A percentile compares a stretch with the other conserved stretches of the same genome.
These are phyloP conservation scores for Seminavis robusta DNA, from an alignment of 108 stramenopile genomes.

Conservation along the genomic window DNA sequence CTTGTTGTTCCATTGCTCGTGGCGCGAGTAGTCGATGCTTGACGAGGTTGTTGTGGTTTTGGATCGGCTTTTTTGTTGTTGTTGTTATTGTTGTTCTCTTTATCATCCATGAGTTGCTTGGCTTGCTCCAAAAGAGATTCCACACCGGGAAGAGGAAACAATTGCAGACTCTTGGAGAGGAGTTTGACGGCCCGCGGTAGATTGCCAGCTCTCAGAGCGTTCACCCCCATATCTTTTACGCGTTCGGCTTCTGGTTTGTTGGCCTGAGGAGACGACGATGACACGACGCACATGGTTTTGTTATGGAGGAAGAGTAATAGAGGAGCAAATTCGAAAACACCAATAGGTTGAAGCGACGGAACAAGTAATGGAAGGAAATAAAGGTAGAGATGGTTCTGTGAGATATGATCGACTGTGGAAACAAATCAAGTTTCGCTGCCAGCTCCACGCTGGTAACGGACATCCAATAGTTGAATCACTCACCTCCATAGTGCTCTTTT, in stretches of 20 bases:
- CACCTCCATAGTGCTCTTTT: no score
- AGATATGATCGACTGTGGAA: no score
- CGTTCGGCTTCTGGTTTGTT: conserved; percentile 69
- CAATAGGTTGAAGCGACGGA: no score
- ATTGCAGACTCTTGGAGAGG: conserved; percentile 76
- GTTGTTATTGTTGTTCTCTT: neutral
- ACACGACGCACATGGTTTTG: no score
- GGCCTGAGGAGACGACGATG: conserved; percentile 1
- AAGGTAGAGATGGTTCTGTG: no score
- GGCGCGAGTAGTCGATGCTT: neutral
- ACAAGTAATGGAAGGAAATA: no score
- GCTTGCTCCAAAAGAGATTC: conserved; percentile 74
- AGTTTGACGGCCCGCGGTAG: conserved; percentile 83
- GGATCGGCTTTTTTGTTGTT: neutral
- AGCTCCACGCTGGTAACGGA: no score
- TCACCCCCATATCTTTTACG: conserved; percentile 72
- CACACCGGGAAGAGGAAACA: conserved; percentile 91
- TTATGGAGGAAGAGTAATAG: no score
- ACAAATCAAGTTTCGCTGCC: no score
- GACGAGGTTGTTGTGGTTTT: neutral
- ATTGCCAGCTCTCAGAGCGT: conserved; percentile 58
- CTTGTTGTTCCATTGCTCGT: neutral
- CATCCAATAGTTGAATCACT: no score
- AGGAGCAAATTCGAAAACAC: no score
- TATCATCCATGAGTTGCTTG: conserved; percentile 31